These are phyloP conservation scores for Geotrichum europaeum DNA, from an alignment of 1,139 yeast genomes.

Conservation along the genomic window DNA sequence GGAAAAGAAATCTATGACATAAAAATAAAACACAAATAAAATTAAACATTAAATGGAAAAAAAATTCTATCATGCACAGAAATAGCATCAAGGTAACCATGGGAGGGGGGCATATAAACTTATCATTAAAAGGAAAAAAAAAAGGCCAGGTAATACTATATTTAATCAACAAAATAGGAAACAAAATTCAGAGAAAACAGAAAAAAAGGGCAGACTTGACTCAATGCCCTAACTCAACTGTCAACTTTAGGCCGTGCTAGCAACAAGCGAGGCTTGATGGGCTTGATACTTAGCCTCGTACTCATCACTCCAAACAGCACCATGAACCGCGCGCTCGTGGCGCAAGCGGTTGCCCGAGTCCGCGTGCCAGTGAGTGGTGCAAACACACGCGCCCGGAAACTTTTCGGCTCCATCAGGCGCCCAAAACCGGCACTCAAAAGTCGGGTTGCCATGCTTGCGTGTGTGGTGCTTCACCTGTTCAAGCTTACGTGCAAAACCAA, in stretches of 20 bases:
- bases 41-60: too few relatives aligned
- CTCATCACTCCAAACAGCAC: conserved; percentile 17
- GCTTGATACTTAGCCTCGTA: conserved; percentile 9
- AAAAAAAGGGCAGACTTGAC: not conserved
- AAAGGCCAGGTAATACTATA: not conserved
- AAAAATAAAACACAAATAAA: too few relatives aligned
- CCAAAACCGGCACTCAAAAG: conserved; percentile 31
- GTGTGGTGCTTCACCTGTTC: conserved; percentile 29
- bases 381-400: conserved; percentile 27
- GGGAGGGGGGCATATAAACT: too few relatives aligned
- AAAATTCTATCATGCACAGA: too few relatives aligned
- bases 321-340: conserved; percentile 30
- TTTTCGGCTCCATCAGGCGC: conserved; percentile 25
- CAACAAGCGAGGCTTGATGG: not conserved
- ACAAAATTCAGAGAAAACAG: not conserved
- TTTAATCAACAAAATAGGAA: not conserved
- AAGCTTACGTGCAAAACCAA: conserved; percentile 31
- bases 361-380: conserved; percentile 32
- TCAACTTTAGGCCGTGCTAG: not conserved
- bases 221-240: not conserved
- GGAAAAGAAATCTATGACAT: too few relatives aligned
- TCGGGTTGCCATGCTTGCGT: conserved; percentile 29
- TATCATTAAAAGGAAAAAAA: too few relatives aligned
- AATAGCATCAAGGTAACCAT: too few relatives aligned
- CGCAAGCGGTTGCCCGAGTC: conserved; percentile 30